Percentiles rank a stretch among this genome's conserved stretches.
Conservation (phyloP, 73 alveolate species). For the Durusdinium trenchii region DNA sequence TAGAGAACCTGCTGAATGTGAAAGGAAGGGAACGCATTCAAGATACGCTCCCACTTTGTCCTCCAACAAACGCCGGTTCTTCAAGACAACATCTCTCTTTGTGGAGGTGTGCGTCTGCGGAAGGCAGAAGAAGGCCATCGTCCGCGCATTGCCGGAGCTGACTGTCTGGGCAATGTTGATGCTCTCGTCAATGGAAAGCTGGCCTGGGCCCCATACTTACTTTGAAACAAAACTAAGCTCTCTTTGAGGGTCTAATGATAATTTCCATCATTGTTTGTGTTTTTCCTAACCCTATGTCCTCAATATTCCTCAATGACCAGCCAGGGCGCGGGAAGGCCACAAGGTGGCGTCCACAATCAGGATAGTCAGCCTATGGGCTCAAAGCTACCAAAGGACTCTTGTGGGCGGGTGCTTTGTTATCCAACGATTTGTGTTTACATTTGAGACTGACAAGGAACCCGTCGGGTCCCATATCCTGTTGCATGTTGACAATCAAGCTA, state of each 20-base stretch:
- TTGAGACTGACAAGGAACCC: no score
- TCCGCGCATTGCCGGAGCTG: not conserved
- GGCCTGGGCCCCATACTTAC: no score
- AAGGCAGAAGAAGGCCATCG: not conserved
- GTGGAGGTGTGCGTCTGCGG: not conserved
- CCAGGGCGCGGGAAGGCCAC: slow-evolving; percentile 8
- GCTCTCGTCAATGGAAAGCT: not conserved
- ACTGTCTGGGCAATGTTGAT: not conserved
- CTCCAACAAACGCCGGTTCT: not conserved
- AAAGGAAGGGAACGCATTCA: not conserved
- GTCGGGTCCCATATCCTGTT: no score
- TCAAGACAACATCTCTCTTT: not conserved
- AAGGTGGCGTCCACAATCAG: not conserved
- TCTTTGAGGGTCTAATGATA: not conserved
- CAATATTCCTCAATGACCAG: no score
- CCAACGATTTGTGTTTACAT: no score
- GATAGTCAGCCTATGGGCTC: slow-evolving; percentile 30
- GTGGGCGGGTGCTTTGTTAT: no score
- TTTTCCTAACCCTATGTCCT: not conserved
- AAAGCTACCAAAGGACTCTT: no score
- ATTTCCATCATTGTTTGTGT: not conserved
- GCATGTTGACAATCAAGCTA: no score
- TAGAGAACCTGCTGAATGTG: not conserved
- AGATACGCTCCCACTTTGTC: not conserved
- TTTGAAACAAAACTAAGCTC: no score